Evolutionary conservation across 768 basidiomycete species (phyloP), one percentile per base, ranked within the genome.

Genomic region (Russula griseocarnosa): DNA sequence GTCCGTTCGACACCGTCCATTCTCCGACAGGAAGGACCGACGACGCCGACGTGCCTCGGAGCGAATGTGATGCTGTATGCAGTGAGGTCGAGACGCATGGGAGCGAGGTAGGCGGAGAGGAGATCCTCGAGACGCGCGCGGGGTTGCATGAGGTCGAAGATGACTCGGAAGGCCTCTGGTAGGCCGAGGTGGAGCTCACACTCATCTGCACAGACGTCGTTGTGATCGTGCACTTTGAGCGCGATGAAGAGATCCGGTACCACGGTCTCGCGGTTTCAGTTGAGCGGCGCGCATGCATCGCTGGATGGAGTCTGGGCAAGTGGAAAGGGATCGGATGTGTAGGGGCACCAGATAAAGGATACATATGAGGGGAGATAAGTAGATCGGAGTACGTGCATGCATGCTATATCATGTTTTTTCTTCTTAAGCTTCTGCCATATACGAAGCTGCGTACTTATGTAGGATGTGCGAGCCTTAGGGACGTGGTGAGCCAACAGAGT

Each of bases 371-470:
- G 82, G 49, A 93, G 77, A 73, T 91, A 92, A 0, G 84, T 83
- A 0, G 86, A 87, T 42, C 92, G 83, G 5, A 94, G 79, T 65
- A 92, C 81, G 68, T 92, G 85, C 90, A 91, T 92, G 74, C 82
- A 89, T 14, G 89, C 87, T 86, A 53, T 10, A 47, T 8, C 16
- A 40, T n/a, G 38, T 55, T 7, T 16, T 7, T 42, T 14, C 20
- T 1, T 40, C 16, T 8, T 32, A 16, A 14, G 36, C 18, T 2
- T 34, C 3, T n/a, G 20, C 14, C 49, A 24, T 60, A 20, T 5
- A 28, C 6, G 56, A 28, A 62, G 36, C 26, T 26, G 68, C 79
- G 60, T 66, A 85, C 86, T 86, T n/a, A 86, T 79, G 73, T 90
- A 92, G 60, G 90, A 76, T 5, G 82, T 75, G 6, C 81, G 80